A percentile compares a stretch with the other conserved stretches of the same genome.
Conservation (phyloP, 495 filamentous ascomycete species). For the Penicillium paxilli region DNA sequence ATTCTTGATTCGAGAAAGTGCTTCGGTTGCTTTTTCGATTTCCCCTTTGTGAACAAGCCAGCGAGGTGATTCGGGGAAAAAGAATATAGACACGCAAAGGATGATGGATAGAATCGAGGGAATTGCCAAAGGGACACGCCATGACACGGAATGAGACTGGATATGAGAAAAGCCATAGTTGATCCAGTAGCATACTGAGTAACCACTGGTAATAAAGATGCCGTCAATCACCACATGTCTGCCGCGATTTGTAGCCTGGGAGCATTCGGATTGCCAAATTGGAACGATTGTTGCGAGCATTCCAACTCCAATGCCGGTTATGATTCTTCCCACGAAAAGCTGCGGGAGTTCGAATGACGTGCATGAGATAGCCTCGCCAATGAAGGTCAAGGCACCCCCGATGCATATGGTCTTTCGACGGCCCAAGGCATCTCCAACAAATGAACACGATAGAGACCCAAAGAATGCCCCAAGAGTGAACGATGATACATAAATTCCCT, state of each 20-base stretch:
- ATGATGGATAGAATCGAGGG: constrained; percentile 63
- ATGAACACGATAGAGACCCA: constrained; percentile 38
- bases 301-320: constrained; percentile 47
- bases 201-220: constrained; percentile 53
- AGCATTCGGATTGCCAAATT: constrained; percentile 51
- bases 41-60: constrained; percentile 56
- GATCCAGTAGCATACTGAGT: constrained; percentile 39
- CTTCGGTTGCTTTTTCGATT: constrained; percentile 48
- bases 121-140: constrained; percentile 47
- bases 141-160: constrained; percentile 34
- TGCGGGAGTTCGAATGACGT: constrained; percentile 42
- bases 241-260: constrained; percentile 36
- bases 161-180: constrained; percentile 41
- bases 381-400: constrained; percentile 46
- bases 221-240: constrained; percentile 37
- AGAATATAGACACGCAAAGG: constrained; percentile 56
- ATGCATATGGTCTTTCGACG: constrained; percentile 56
- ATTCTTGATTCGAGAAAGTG: constrained; percentile 27
- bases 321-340: constrained; percentile 40
- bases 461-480: constrained; percentile 44
- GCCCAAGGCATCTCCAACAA: constrained; percentile 49
- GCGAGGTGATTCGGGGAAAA: constrained; percentile 62
- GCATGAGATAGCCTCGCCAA: constrained; percentile 53
- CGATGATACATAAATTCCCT: constrained; percentile 40
- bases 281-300: constrained; percentile 44